Conservation (phyloP, 768 basidiomycete species). For the Paxillus rubicundulus region DNA sequence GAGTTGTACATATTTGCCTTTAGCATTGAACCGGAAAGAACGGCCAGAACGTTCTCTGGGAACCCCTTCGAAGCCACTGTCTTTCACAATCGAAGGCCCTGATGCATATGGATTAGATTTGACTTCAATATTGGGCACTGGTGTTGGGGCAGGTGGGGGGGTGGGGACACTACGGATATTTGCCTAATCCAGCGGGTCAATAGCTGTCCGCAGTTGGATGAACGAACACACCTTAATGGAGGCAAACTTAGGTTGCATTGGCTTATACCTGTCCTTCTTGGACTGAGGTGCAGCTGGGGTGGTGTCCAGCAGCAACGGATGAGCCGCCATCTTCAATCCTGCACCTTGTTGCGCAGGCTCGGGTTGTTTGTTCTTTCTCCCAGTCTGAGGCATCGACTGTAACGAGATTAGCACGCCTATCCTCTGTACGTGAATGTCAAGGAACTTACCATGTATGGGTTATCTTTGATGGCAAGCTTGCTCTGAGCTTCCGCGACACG, state of each 20-base stretch:
- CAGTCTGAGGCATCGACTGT: constrained; percentile 53
- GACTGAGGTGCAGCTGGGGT: constrained; percentile 55
- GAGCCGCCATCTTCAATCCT: constrained; percentile 87
- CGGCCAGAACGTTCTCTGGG: constrained; percentile 70
- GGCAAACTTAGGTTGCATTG: constrained; percentile 99
- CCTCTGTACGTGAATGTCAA: neutral
- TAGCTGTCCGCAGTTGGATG: neutral
- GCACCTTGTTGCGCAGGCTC: constrained; percentile 76
- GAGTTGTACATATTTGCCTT: constrained; percentile 85
- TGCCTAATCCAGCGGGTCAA: constrained; percentile 41
- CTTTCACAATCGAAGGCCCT: constrained; percentile 42
- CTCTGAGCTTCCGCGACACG: constrained; percentile 81
- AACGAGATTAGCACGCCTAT: neutral
- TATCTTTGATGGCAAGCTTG: constrained; percentile 71
- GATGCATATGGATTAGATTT: constrained; percentile 78
- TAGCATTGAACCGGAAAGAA: constrained; percentile 82
- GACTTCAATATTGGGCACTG: constrained; percentile 39
- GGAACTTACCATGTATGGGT: constrained; percentile 80
- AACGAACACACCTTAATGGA: constrained; percentile 70
- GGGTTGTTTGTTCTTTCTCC: constrained; percentile 52
- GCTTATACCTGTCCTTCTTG: constrained; percentile 92
- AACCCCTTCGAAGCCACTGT: constrained; percentile 68
- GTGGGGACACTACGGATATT: constrained; percentile 76
- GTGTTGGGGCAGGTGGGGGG: constrained; percentile 44
- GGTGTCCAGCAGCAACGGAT: constrained; percentile 77